Conservation (phyloP, 495 filamentous ascomycete genomes). For the Penicillium roqueforti region DNA sequence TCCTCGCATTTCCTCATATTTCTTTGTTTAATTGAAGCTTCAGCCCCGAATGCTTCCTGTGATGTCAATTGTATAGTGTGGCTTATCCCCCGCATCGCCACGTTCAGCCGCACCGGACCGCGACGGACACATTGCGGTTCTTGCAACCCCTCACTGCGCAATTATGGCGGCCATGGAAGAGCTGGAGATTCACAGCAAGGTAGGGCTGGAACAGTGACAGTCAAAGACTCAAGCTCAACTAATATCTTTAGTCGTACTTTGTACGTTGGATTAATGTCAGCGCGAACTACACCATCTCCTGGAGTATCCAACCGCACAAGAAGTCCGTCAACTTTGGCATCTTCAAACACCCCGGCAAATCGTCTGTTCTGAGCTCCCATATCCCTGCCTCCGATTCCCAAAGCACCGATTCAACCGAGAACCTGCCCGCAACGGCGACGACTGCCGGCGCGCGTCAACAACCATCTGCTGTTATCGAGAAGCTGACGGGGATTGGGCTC, state of each 20-base stretch:
- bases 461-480: constrained; percentile 66
- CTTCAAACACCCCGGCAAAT: constrained; percentile 86
- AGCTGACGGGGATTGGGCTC: constrained; percentile 78
- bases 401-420: constrained; percentile 43
- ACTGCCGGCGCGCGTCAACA: constrained; percentile 36
- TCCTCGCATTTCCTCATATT: background rate
- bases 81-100: constrained; percentile 10
- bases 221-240: background rate
- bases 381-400: constrained; percentile 39
- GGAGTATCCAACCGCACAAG: constrained; percentile 95
- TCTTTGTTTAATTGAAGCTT: background rate
- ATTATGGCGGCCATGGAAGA: constrained; percentile 93
- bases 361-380: constrained; percentile 47
- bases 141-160: constrained; percentile 16
- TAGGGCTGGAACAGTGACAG: constrained; percentile 36
- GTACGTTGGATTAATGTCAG: constrained; percentile 94
- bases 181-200: constrained; percentile 96
- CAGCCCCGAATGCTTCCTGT: background rate
- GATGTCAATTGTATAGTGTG: constrained; percentile 3
- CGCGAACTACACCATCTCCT: constrained; percentile 86
- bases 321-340: constrained; percentile 97
- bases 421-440: constrained; percentile 32
- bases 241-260: constrained; percentile 75
- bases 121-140: constrained; percentile 16
- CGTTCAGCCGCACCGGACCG: constrained; percentile 27